These are phyloP conservation scores for Salicornia ramosissima DNA, from an alignment of 148 eudicot genomes.

Conservation along the genomic window DNA sequence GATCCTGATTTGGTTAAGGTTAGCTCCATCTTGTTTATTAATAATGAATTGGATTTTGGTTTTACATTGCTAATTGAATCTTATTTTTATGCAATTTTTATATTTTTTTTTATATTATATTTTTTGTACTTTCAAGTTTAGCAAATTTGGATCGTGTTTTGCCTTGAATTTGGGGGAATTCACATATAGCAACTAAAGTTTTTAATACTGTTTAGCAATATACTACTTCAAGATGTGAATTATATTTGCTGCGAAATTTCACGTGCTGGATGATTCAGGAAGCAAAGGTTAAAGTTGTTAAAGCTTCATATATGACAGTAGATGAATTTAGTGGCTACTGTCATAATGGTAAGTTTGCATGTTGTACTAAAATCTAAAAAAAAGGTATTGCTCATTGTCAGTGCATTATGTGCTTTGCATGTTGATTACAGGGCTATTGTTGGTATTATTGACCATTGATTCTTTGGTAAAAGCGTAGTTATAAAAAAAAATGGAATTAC, in stretches of 20 bases:
- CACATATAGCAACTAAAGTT: too few species aligned
- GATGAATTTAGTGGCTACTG: neutral
- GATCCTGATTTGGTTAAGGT: conserved; percentile 70
- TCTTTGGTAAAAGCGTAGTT: neutral
- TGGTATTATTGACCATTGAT: neutral
- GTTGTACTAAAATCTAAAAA: neutral
- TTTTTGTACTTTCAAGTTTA: too few species aligned
- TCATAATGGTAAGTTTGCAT: neutral
- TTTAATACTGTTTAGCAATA: too few species aligned
- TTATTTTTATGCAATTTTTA: too few species aligned
- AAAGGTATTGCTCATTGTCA: neutral
- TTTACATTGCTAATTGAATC: neutral
- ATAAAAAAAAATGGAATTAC: neutral
- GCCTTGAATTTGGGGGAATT: too few species aligned
- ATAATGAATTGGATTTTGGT: too few species aligned
- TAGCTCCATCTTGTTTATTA: conserved; percentile 6
- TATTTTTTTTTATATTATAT: too few species aligned
- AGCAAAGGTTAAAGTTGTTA: too few species aligned
- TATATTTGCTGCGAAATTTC: neutral
- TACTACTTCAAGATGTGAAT: neutral
- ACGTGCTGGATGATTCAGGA: neutral
- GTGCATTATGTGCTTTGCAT: neutral
- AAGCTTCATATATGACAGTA: too few species aligned
- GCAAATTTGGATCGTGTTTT: too few species aligned
- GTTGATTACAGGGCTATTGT: neutral